Conservation (phyloP, 179 eudicot species). For the Beta macrorhiza region DNA sequence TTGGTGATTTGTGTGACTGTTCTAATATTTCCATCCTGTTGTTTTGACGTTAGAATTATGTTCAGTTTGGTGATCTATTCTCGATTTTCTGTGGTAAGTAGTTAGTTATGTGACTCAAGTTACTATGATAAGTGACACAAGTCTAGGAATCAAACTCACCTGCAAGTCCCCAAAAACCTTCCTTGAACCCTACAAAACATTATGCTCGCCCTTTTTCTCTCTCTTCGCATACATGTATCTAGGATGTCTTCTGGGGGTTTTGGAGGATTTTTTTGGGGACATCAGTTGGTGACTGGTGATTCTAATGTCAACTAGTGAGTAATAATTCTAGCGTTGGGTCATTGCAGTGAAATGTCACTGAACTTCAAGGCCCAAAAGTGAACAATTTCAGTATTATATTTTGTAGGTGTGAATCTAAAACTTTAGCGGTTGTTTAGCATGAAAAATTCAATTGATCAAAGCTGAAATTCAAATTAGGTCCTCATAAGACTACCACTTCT, state of each 20-base stretch:
- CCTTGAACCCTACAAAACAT: background rate
- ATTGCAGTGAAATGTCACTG: background rate
- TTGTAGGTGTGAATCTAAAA: background rate
- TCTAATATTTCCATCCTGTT: background rate
- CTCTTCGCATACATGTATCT: background rate
- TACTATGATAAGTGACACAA: background rate
- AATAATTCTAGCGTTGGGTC: background rate
- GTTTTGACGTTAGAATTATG: background rate
- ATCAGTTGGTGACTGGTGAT: background rate
- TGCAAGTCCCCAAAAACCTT: background rate
- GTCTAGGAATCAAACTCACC: background rate
- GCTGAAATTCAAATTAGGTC: no score
- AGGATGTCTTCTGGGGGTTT: background rate
- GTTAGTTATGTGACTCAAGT: background rate
- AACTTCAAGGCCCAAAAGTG: background rate
- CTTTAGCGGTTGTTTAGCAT: background rate
- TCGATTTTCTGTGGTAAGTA: background rate
- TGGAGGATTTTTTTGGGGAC: background rate
- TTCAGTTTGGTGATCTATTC: background rate
- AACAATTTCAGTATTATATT: background rate
- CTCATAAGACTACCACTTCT: background rate
- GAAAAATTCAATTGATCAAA: background rate
- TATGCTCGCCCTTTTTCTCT: background rate
- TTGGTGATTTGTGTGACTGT: background rate
- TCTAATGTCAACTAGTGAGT: background rate